These are phyloP conservation scores for Albatrellus ellisii DNA, from an alignment of 768 basidiomycete genomes.

Conservation along the genomic window DNA sequence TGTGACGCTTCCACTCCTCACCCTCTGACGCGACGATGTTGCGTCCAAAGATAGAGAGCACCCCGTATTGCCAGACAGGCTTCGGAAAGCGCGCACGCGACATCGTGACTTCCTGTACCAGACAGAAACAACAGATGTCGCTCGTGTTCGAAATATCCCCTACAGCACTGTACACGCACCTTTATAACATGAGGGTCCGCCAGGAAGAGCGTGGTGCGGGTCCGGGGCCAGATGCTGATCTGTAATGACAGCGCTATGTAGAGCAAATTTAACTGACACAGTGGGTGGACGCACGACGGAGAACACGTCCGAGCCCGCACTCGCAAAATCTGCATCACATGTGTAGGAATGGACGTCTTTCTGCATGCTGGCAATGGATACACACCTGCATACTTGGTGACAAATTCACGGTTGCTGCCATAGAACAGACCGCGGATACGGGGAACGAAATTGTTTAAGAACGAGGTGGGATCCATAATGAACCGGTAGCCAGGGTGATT, in stretches of 20 bases:
- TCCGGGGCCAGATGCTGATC: conserved; percentile 1
- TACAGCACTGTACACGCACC: not conserved
- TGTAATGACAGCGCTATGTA: not conserved
- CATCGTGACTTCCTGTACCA: conserved; percentile 33
- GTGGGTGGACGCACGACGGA: conserved; percentile 1
- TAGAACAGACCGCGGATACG: not conserved
- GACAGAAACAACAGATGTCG: not conserved
- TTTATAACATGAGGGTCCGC: conserved; percentile 10
- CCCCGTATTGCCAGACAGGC: conserved; percentile 31
- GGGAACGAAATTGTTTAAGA: not conserved
- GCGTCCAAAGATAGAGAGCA: conserved; percentile 36
- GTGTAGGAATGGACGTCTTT: no score
- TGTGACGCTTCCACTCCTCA: conserved; percentile 51
- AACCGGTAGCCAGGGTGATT: not conserved
- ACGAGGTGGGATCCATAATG: not conserved
- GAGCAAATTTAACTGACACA: not conserved
- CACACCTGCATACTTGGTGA: not conserved
- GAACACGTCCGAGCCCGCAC: conserved; percentile 4
- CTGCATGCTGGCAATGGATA: not conserved
- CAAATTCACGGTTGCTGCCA: not conserved
- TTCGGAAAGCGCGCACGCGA: conserved; percentile 44
- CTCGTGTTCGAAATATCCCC: no score
- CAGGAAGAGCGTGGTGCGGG: not conserved
- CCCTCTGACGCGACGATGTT: conserved; percentile 58
- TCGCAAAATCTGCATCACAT: conserved; percentile 2